Base-by-base conservation (phyloP, 768 basidiomycete genomes). In the Pisolithus orientalis region DNA sequence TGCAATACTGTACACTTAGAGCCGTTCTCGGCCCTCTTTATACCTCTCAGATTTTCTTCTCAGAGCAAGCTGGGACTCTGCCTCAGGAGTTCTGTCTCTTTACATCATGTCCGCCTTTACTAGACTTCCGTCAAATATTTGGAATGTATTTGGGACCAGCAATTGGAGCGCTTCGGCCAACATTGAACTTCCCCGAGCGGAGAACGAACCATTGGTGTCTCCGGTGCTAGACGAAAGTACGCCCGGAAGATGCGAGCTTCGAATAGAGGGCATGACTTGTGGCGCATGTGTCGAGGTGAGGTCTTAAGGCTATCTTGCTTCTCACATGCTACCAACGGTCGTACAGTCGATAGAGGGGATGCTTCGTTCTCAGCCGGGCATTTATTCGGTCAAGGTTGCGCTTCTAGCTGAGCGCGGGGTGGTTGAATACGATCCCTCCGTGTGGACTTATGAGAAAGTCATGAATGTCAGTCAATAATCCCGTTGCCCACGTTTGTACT, bases 351-450 rank as follows among this genome's bases (percentile, higher is more conserved):
- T 94, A 52, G 93, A 95, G 65, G 82, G 84, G 39, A 87, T 87
- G 75, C 78, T 95, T 21, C 75, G 84, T 62, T 75, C 74, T 16
- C 90, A 94, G 66, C 72, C 82, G n/a, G 96, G 96, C n/a, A 94
- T 99, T 47, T 71, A 83, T 55, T 89, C 86, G 10, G 72, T 96
- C 55, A 92, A 93, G 64, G 94, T 99, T n/a, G 94, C 94, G 24
- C 78, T 99, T n/a, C 79, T 99, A 25, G 92, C 96, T 11, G 95
- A 99, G 68, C 84, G 95, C 13, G 95, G 85, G 4, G 79, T 91
- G 44, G 73, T 99, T 57, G 93, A 95, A 65, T 99, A 87, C 61
- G 93, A 98, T 60, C 82, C 90, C 1, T 62, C 72, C 0, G 63
- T 72, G n/a, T 99, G 96, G 96, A 80, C 76, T 32, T 70, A 81